Evolutionary conservation across 2,329 filamentous ascomycete species (phyloP).

Genomic region (Hymenoscyphus scutula): DNA sequence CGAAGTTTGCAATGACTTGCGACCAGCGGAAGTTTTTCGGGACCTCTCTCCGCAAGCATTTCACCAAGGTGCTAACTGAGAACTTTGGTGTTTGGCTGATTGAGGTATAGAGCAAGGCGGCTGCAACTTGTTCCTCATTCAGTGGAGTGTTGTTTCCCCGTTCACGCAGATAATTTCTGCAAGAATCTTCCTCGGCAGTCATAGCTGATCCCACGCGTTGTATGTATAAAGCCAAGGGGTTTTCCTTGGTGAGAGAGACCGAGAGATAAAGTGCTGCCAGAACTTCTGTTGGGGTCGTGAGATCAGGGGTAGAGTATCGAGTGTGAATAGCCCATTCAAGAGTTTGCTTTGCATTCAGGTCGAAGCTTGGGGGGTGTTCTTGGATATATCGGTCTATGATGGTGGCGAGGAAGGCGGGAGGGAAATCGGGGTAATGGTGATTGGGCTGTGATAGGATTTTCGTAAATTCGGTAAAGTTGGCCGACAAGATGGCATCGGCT

Average conservation of each 20-base stretch:
- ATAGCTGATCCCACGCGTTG: conserved; percentile 72
- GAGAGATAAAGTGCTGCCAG: conserved; percentile 68
- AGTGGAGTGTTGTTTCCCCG: conserved; percentile 52
- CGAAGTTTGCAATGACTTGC: conserved; percentile 74
- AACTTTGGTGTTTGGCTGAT: conserved; percentile 56
- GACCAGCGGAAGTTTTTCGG: conserved; percentile 63
- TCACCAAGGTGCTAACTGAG: conserved; percentile 55
- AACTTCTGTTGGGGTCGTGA: conserved; percentile 67
- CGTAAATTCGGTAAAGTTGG: conserved; percentile 74
- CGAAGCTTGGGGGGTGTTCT: conserved; percentile 83
- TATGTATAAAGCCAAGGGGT: conserved; percentile 63
- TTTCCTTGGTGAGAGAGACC: conserved; percentile 60
- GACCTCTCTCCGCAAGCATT: conserved; percentile 61
- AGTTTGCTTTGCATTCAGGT: conserved; percentile 69
- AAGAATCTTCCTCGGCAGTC: conserved; percentile 72
- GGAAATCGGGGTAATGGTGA: conserved; percentile 64
- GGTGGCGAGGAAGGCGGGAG: conserved; percentile 68
- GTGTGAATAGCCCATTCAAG: conserved; percentile 60
- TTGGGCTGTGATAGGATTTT: conserved; percentile 68
- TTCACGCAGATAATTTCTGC: conserved; percentile 52
- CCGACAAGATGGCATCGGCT: conserved; percentile 89
- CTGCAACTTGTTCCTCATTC: conserved; percentile 77
- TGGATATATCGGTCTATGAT: conserved; percentile 85
- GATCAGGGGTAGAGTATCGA: conserved; percentile 56
- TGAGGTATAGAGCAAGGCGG: conserved; percentile 67